Evolutionary conservation across 306 rosid species (phyloP).

Genomic region (Quillaja saponaria): DNA sequence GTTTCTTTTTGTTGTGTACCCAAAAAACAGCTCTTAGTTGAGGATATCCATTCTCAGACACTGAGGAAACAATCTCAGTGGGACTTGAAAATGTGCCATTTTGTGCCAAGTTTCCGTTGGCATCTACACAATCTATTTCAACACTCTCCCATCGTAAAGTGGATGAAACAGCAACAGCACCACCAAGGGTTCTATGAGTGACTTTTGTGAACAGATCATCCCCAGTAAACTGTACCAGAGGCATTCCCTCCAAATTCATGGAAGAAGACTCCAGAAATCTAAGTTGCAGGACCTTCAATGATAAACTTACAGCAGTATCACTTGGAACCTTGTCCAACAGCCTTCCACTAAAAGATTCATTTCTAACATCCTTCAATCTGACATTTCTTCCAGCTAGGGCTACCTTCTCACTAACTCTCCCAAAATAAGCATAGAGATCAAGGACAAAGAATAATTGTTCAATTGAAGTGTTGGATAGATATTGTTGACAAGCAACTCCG

Average conservation of each 20-base stretch:
- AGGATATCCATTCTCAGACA: constrained; percentile 58
- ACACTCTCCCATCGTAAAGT: constrained; percentile 70
- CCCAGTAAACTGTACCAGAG: constrained; percentile 86
- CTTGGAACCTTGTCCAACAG: constrained; percentile 87
- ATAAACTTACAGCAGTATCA: constrained; percentile 80
- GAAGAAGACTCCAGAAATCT: constrained; percentile 85
- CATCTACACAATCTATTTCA: constrained; percentile 75
- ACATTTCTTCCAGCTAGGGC: constrained; percentile 61
- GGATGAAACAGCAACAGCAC: constrained; percentile 88
- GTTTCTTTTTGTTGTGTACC: constrained; percentile 62
- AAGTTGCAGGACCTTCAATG: constrained; percentile 68
- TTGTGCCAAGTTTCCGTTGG: constrained; percentile 55
- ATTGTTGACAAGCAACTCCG: constrained; percentile 82
- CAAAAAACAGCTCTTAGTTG: constrained; percentile 85
- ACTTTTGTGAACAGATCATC: constrained; percentile 63
- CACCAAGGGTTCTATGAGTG: constrained; percentile 88
- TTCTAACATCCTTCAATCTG: constrained; percentile 37
- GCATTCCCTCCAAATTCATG: constrained; percentile 62
- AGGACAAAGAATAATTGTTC: constrained; percentile 88
- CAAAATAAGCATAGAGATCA: constrained; percentile 84
- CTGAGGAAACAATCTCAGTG: constrained; percentile 44
- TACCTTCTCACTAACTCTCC: constrained; percentile 75
- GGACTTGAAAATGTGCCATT: constrained; percentile 42
- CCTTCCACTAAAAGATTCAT: constrained; percentile 47
- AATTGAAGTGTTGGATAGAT: constrained; percentile 77